Conservation (phyloP, 805 yeast genomes). For the Kluyveromyces starmeri region DNA sequence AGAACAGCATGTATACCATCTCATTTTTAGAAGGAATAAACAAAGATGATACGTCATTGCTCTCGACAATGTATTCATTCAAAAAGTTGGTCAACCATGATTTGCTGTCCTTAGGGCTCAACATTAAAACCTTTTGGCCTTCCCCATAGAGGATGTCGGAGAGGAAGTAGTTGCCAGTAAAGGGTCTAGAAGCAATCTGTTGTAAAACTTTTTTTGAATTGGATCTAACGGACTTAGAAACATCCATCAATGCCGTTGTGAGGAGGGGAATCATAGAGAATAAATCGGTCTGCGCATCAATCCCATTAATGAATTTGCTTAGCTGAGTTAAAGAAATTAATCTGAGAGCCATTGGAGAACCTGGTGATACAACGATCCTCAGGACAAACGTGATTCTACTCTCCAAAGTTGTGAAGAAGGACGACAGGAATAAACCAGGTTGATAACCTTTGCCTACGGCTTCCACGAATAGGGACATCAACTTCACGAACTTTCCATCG, state of each 20-base stretch:
- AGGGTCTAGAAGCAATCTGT: constrained; percentile 31
- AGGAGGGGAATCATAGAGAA: constrained; percentile 54
- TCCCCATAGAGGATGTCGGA: constrained; percentile 51
- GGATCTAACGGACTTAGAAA: constrained; percentile 42
- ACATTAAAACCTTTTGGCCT: constrained; percentile 37
- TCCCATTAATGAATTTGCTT: constrained; percentile 25
- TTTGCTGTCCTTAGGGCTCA: constrained; percentile 59
- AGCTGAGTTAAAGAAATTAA: constrained; percentile 39
- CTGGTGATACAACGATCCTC: constrained; percentile 47
- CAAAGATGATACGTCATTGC: constrained; percentile 36
- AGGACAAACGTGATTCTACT: constrained; percentile 48
- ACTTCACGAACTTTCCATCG: constrained; percentile 33
- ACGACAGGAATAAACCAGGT: constrained; percentile 27
- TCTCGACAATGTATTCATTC: constrained; percentile 43
- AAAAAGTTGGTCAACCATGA: constrained; percentile 34
- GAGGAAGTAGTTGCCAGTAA: constrained; percentile 38
- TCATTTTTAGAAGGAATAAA: constrained; percentile 47
- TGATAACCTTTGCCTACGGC: constrained; percentile 33
- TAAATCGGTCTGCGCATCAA: constrained; percentile 33
- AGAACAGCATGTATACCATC: constrained; percentile 49
- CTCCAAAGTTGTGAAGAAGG: constrained; percentile 33
- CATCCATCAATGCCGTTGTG: constrained; percentile 44
- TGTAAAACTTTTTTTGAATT: constrained; percentile 33
- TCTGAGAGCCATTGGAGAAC: constrained; percentile 51
- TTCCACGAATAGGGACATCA: constrained; percentile 36